Percentiles rank a stretch among this genome's conserved stretches.
Evolutionary conservation across 495 filamentous ascomycete genomes (phyloP).

Genomic region (Staphylotrichum tortipilum): DNA sequence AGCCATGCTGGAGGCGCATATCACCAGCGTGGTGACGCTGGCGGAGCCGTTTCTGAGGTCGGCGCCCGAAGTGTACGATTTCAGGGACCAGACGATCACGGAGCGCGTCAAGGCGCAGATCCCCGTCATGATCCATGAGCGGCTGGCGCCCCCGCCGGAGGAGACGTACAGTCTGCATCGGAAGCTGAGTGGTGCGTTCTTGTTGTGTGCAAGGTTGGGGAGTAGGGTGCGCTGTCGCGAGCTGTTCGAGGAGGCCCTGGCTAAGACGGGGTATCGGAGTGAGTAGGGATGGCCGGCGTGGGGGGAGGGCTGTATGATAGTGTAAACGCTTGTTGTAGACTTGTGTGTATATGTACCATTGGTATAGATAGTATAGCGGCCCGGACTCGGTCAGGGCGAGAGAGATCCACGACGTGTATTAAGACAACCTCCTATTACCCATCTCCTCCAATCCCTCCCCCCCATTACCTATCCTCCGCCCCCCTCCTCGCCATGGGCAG

Average conservation of each 20-base stretch:
- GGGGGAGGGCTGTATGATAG: conserved; percentile 7
- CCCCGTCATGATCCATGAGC: conserved; percentile 83
- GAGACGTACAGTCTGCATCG: conserved; percentile 96
- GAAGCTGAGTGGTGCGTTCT: conserved; percentile 90
- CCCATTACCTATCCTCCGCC: conserved; percentile 14
- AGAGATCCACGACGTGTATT: background rate
- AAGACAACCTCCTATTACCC: background rate
- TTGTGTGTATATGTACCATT: background rate
- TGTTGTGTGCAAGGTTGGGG: conserved; percentile 80
- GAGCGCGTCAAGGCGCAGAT: conserved; percentile 80
- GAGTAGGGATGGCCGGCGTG: background rate
- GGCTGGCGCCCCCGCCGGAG: conserved; percentile 85
- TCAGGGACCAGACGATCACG: conserved; percentile 88
- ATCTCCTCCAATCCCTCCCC: too few species aligned
- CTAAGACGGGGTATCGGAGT: conserved; percentile 31
- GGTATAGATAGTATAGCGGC: background rate
- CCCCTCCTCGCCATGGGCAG: conserved; percentile 61
- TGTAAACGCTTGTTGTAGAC: background rate
- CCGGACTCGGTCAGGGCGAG: too few species aligned
- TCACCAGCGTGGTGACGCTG: conserved; percentile 71
- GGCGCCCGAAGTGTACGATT: conserved; percentile 83
- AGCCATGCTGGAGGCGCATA: conserved; percentile 80
- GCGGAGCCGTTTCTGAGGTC: conserved; percentile 77
- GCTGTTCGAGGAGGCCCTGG: conserved; percentile 63
- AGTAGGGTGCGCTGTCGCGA: conserved; percentile 73